These are phyloP conservation scores for Salix dunnii DNA, from an alignment of 345 rosid species.

Conservation along the genomic window DNA sequence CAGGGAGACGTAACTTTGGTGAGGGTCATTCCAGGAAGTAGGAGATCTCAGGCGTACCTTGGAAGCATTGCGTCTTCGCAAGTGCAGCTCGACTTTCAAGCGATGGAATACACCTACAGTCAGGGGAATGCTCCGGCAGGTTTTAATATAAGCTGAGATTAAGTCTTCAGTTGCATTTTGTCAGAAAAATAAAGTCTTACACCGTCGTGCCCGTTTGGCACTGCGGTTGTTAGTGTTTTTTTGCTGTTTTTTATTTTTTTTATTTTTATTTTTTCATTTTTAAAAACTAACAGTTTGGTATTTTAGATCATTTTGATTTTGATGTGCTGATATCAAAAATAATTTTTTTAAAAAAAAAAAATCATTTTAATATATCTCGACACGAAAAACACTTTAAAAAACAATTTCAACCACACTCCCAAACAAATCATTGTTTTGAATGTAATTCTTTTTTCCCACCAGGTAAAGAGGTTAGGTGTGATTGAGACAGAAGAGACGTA, in stretches of 20 bases:
- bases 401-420: no score
- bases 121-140: slow-evolving; percentile 81
- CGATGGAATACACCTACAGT: slow-evolving; percentile 60
- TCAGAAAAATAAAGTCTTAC: not conserved
- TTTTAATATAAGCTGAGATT: slow-evolving; percentile 1
- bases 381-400: no score
- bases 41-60: slow-evolving; percentile 76
- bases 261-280: no score
- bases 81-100: slow-evolving; percentile 70
- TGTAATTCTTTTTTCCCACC: slow-evolving; percentile 1
- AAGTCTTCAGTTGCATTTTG: not conserved
- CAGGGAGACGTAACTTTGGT: slow-evolving; percentile 73
- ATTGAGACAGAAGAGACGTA: slow-evolving; percentile 81
- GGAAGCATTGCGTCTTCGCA: slow-evolving; percentile 65
- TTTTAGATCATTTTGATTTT: no score
- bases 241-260: no score
- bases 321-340: no score
- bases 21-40: slow-evolving; percentile 80
- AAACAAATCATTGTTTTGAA: not conserved
- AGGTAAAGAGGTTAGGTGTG: slow-evolving; percentile 75
- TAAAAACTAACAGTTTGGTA: no score
- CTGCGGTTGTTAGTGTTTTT: no score
- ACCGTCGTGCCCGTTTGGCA: no score
- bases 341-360: no score
- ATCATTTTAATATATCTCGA: no score